These are phyloP conservation scores for Amoeboaphelidium occidentale DNA, from an alignment of 371 early-diverging fungal genomes.

Conservation along the genomic window DNA sequence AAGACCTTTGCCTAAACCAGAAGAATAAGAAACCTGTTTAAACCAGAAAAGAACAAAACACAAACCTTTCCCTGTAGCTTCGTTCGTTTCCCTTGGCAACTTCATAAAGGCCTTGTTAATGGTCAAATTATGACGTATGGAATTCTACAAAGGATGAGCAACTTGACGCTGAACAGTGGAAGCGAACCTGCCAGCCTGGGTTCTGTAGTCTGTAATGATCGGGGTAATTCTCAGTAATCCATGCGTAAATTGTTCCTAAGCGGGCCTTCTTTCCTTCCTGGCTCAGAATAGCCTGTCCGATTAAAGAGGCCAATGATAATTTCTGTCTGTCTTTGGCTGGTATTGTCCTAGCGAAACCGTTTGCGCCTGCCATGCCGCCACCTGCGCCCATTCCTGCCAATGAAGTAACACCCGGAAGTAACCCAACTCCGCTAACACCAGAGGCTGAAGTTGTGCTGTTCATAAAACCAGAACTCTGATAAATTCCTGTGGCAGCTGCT, in stretches of 20 bases:
- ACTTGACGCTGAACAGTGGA: not conserved
- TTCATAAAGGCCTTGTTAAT: slow-evolving; percentile 18
- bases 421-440: too few relatives aligned
- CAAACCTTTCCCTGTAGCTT: slow-evolving; percentile 13
- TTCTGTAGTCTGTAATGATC: not conserved
- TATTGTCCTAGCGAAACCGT: too few relatives aligned
- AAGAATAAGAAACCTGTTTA: too few relatives aligned
- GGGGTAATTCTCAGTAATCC: not conserved
- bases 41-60: too few relatives aligned
- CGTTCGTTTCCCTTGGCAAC: slow-evolving; percentile 10
- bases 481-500: too few relatives aligned
- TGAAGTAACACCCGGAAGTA: too few relatives aligned
- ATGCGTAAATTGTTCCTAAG: not conserved
- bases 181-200: not conserved
- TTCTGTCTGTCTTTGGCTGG: not conserved
- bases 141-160: slow-evolving; percentile 7
- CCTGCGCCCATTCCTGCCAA: too few relatives aligned
- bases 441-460: too few relatives aligned
- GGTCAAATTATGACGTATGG: slow-evolving; percentile 18
- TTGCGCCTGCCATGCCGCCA: too few relatives aligned
- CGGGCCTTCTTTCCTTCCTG: not conserved
- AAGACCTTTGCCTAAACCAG: too few relatives aligned
- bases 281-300: not conserved
- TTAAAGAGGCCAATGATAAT: not conserved
- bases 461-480: too few relatives aligned